These are phyloP conservation scores for Cyberlindnera galapagoensis DNA, from an alignment of 805 yeast species.

Conservation along the genomic window DNA sequence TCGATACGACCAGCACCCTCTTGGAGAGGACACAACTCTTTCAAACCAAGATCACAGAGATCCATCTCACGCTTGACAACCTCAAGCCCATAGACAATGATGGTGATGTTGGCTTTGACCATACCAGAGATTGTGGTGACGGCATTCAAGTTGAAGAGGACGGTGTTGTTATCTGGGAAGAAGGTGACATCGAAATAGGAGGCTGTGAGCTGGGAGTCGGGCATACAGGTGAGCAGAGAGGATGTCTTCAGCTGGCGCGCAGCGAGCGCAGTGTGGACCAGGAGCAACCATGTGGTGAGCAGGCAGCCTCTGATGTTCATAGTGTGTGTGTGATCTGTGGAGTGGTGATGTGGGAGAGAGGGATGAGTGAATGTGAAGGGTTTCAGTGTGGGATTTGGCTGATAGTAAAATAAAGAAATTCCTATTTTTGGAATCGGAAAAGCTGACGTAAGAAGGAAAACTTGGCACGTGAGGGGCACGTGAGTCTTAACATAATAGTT, in stretches of 20 bases:
- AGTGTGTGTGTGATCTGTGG: too few species aligned
- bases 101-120: conserved; percentile 55
- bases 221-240: conserved; percentile 89
- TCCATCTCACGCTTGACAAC: conserved; percentile 48
- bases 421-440: too few species aligned
- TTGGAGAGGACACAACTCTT: conserved; percentile 70
- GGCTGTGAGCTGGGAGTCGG: conserved; percentile 79
- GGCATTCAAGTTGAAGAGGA: conserved; percentile 65
- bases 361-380: too few species aligned
- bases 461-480: too few species aligned
- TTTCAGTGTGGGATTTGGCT: too few species aligned
- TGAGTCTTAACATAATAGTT: too few species aligned
- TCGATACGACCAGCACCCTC: conserved; percentile 89
- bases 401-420: too few species aligned
- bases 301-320: too few species aligned
- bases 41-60: conserved; percentile 57
- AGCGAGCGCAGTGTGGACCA: conserved; percentile 6
- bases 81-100: conserved; percentile 78
- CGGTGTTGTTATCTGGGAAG: conserved; percentile 59
- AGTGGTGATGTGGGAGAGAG: too few species aligned
- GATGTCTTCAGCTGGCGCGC: conserved; percentile 37
- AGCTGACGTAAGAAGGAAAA: too few species aligned
- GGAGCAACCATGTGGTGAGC: conserved; percentile 9
- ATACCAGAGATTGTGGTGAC: conserved; percentile 68
- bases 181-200: conserved; percentile 71